Evolutionary conservation across 768 basidiomycete genomes (phyloP), one percentile per base, ranked within the genome.

Genomic region (Tephrocybe sp.): DNA sequence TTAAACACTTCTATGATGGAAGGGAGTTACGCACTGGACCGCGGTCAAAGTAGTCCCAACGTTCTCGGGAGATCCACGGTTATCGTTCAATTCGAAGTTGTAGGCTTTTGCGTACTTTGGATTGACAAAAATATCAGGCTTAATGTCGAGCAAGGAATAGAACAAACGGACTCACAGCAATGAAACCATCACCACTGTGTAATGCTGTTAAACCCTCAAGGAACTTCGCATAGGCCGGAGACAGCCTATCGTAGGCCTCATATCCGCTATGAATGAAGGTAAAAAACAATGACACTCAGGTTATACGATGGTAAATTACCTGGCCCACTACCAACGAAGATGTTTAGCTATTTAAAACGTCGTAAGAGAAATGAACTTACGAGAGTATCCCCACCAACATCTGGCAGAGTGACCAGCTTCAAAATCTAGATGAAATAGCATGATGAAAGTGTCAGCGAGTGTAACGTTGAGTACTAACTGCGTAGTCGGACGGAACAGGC

Each of bases 161-260:
- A 4, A 19, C 28, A 19, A 3, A 32, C 15, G 39, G 6, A 44
- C 43, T 5, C 12, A 74, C 73, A 24, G 72, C 60, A 28, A 67
- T 48, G 62, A 78, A 79, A 45, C 9, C 7, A 19, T 31, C 31
- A 11, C 16, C 82, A 35, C 69, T 64, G 56, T 86, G 83, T 1
- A 76, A 61, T 0, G 84, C 84, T 1, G 77, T 80, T 11, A 86
- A 64, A 8, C 79, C 78, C 58, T 84, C 81, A 32, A 86, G 67
- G 63, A 83, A 83, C 31, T 67, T 70, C 42, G 73, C 66, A 51
- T 73, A 74, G 4, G 75, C 69, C 8, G 80, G 80, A 1, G 82
- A 83, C 19, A 87, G 74, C 12, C 78, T 69, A 62, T 83, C 81
- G 64, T 85, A 87, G 8, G 80, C 83, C 59, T 83, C 82, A 55